Conservation (phyloP, 495 filamentous ascomycete genomes). For the Annulohypoxylon stygium region DNA sequence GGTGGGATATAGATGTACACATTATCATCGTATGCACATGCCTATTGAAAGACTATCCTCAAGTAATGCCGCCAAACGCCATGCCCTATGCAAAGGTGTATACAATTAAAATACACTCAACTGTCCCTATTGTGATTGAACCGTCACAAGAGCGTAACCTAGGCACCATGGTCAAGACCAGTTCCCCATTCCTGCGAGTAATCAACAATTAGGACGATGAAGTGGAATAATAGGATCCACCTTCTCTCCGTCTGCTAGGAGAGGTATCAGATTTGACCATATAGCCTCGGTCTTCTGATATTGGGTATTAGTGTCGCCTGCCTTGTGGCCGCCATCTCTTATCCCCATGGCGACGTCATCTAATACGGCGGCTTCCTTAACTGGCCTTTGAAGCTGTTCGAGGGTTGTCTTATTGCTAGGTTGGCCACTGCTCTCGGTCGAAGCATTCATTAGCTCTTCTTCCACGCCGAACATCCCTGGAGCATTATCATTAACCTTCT, state of each 20-base stretch:
- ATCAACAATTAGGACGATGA: conserved; percentile 42
- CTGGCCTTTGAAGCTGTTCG: not conserved
- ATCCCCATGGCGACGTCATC: not conserved
- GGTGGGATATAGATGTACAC: not conserved
- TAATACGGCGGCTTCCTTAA: not conserved
- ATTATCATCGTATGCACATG: not conserved
- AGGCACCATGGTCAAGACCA: not conserved
- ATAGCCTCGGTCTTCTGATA: not conserved
- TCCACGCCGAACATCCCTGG: not conserved
- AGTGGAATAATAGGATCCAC: conserved; percentile 48
- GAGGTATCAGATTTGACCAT: conserved; percentile 36
- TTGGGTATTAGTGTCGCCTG: not conserved
- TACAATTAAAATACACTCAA: conserved; percentile 26
- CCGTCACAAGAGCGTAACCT: conserved; percentile 2
- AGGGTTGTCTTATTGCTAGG: not conserved
- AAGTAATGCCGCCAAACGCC: conserved; percentile 33
- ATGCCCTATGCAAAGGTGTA: conserved; percentile 41
- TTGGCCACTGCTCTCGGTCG: conserved; percentile 2
- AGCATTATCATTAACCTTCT: not conserved
- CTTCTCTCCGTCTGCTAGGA: conserved; percentile 35
- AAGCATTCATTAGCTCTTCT: not conserved
- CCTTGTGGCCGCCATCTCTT: not conserved
- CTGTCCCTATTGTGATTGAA: conserved; percentile 16
- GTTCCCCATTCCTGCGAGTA: not conserved
- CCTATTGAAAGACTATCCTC: not conserved